Conservation (phyloP, 148 eudicot species). For the Vaccinium myrtillus region DNA sequence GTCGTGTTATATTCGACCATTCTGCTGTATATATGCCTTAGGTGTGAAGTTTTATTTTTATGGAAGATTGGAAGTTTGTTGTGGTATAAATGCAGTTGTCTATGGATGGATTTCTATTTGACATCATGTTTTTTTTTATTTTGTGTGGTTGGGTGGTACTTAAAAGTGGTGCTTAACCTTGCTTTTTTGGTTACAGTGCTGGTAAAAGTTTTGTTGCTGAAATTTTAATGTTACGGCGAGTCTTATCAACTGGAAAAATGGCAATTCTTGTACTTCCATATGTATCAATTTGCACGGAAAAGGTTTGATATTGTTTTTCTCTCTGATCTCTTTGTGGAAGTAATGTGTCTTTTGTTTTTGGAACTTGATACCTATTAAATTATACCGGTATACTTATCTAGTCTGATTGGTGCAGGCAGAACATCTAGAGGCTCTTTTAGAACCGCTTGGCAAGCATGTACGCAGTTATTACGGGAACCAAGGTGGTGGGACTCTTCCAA, state of each 20-base stretch:
- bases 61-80: neutral
- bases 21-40: neutral
- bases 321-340: conserved; percentile 2
- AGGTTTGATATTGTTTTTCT: conserved; percentile 41
- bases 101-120: neutral
- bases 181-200: conserved; percentile 57
- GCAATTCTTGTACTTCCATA: conserved; percentile 95
- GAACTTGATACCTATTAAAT: neutral
- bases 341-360: neutral
- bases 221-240: conserved; percentile 81
- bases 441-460: conserved; percentile 92
- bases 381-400: neutral
- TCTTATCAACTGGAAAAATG: conserved; percentile 76
- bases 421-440: conserved; percentile 83
- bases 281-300: conserved; percentile 96
- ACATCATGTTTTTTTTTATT: neutral
- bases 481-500: conserved; percentile 94
- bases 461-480: conserved; percentile 97
- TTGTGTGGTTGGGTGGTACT: neutral
- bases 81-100: neutral
- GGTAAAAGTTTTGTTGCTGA: conserved; percentile 99
- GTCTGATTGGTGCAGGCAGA: conserved; percentile 59
- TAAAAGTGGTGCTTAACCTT: conserved; percentile 14
- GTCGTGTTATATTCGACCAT: neutral
- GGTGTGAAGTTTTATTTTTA: neutral